Base-by-base conservation (phyloP, 192 early-diverging fungal genomes). In the Fimicolochytrium jonesii region DNA sequence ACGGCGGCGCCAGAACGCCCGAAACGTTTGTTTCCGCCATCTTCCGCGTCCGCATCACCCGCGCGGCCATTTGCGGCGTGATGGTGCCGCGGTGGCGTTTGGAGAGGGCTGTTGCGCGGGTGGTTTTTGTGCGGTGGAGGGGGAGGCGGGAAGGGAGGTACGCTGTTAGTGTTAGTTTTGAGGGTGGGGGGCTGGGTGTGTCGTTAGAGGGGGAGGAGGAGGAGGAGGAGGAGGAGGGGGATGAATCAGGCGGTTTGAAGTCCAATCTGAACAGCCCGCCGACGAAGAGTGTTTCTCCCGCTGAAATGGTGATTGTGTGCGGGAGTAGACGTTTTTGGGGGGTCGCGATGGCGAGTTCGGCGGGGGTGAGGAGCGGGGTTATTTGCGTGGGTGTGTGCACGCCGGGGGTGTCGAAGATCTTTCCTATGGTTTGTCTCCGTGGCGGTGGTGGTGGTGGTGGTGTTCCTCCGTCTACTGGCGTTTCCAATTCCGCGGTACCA, bases 351-450 rank as follows among this genome's bases (percentile, higher is more conserved):
- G 30, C 34, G 57, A 52, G 49, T 51, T 53, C 35, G 46, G 34
- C 22, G 3, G 33, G 23, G 20, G 31, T 59, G n/a, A 67, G 50
- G 37, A 33, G 56, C 15, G 44, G 54, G 46, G 66, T 60, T 36
- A 67, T 41, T 42, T 67, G 66, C n/a, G 3, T 23, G 4, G 44
- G 33, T 4, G 29, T 34, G 47, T 36, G 53, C 4, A 67, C 44
- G 34, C 66, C 66, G 18, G 66, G 66, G 10, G 66, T 59, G 39
- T 67, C 66, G 57, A 43, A 59, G 18, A 67, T 30, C 15, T 18
- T 47, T 17, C 66, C 66, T 11, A n/a, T 39, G 10, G 4, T 34
- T 56, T 35, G 32, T 44, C 11, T n/a, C 4, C 23, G 18, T 43
- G 22, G 37, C 18, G 17, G 22, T 22, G 34, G n/a, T n/a, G 32